These are phyloP conservation scores for Vitis hybrid DNA, from an alignment of 177 flowering plant species.

Conservation along the genomic window DNA sequence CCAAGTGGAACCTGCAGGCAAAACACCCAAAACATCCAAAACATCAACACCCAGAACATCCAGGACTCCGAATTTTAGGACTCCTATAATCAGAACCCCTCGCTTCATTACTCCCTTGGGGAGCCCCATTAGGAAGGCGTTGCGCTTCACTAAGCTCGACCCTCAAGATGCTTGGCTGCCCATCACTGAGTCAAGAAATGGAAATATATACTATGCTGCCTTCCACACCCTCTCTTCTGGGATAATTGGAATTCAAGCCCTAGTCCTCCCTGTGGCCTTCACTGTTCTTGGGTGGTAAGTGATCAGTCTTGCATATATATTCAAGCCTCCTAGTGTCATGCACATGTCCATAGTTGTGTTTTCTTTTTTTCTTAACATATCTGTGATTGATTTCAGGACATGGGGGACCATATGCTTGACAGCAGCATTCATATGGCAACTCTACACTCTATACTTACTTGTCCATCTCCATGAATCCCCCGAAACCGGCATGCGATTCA, in stretches of 20 bases:
- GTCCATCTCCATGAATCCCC: slow-evolving; percentile 48
- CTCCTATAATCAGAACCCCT: slow-evolving; percentile 20
- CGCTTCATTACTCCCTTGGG: slow-evolving; percentile 25
- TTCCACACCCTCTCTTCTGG: slow-evolving; percentile 55
- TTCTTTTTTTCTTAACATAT: not conserved
- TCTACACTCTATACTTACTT: slow-evolving; percentile 45
- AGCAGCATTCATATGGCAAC: slow-evolving; percentile 44
- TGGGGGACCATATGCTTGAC: slow-evolving; percentile 42
- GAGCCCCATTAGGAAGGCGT: slow-evolving; percentile 30
- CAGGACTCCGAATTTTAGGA: not conserved
- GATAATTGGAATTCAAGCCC: slow-evolving; percentile 47
- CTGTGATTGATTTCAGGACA: slow-evolving; percentile 27
- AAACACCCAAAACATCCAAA: slow-evolving; percentile 1
- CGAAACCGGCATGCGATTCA: slow-evolving; percentile 38
- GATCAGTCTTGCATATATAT: not conserved
- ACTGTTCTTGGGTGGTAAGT: slow-evolving; percentile 47
- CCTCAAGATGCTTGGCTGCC: slow-evolving; percentile 52
- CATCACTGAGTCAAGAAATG: slow-evolving; percentile 54
- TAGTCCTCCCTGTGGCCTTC: slow-evolving; percentile 57
- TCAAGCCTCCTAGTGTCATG: not conserved
- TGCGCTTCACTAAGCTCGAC: slow-evolving; percentile 27
- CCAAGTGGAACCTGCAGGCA: slow-evolving; percentile 4
- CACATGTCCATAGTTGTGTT: not conserved
- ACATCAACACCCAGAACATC: not conserved
- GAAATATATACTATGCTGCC: slow-evolving; percentile 46